Percentiles rank a stretch among this genome's conserved stretches.
phyloP scores from a whole-genome alignment of 257 asterid species.

The Linaria vulgaris region DNA sequence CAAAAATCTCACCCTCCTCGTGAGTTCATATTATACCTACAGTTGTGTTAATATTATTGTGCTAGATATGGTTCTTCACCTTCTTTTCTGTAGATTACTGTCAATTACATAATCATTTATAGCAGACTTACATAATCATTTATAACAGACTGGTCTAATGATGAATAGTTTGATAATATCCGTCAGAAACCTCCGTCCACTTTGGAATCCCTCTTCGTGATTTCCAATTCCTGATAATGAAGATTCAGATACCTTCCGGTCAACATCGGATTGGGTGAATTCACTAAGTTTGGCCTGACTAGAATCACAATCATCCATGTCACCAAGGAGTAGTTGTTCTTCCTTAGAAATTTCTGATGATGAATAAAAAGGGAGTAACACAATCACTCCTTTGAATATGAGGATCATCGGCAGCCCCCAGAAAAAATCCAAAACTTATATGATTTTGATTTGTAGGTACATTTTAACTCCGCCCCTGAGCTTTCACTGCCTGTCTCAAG shows the following conservation, averaged over 20 bases:
- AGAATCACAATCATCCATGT: slow-evolving; percentile 44
- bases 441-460: too few species aligned
- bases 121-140: slow-evolving; percentile 38
- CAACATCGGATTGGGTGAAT: slow-evolving; percentile 26
- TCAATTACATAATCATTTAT: slow-evolving; percentile 34
- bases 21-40: slow-evolving; percentile 33
- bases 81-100: slow-evolving; percentile 28
- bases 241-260: slow-evolving; percentile 28
- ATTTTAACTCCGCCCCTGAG: too few species aligned
- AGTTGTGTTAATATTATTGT: slow-evolving; percentile 37
- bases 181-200: slow-evolving; percentile 31
- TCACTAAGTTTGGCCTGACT: slow-evolving; percentile 21
- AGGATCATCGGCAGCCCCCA: slow-evolving; percentile 25
- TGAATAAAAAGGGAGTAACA: slow-evolving; percentile 22
- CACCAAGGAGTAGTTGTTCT: slow-evolving; percentile 59
- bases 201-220: too few species aligned
- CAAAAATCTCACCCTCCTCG: slow-evolving; percentile 56
- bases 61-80: slow-evolving; percentile 43
- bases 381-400: slow-evolving; percentile 21
- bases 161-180: slow-evolving; percentile 24
- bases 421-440: slow-evolving; percentile 25
- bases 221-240: slow-evolving; percentile 23
- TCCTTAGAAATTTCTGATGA: slow-evolving; percentile 45
- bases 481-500: too few species aligned
- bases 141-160: slow-evolving; percentile 27